Percentiles rank a stretch among this genome's conserved stretches.
phyloP scores from a whole-genome alignment of 2,329 filamentous ascomycete species.

The Stachybotrys chlorohalonatus region DNA sequence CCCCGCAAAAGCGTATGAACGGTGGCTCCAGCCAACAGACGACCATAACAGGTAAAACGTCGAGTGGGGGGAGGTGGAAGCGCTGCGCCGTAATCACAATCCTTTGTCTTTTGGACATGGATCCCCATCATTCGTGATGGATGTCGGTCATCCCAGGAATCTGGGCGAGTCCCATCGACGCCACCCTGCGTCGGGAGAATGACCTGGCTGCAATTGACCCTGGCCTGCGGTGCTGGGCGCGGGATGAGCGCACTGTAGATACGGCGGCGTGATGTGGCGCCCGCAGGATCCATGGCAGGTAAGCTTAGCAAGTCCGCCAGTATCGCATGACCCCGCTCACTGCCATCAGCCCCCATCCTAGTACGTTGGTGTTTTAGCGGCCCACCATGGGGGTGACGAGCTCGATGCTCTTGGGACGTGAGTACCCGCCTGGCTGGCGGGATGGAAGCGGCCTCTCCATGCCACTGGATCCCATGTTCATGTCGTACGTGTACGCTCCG shows the following conservation, averaged over 20 bases:
- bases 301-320: not conserved
- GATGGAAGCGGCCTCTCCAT: conserved; percentile 49
- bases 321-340: not conserved
- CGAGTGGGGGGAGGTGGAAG: not conserved
- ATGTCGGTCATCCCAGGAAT: not conserved
- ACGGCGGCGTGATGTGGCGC: not conserved
- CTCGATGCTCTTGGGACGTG: conserved; percentile 54
- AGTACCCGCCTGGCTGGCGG: conserved; percentile 43
- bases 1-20: not conserved
- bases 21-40: not conserved
- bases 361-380: conserved; percentile 22
- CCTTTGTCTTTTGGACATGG: not conserved
- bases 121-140: not conserved
- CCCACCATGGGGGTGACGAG: conserved; percentile 51
- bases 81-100: not conserved
- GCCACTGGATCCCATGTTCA: conserved; percentile 18
- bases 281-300: not conserved
- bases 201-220: not conserved
- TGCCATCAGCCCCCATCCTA: not conserved
- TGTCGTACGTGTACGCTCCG: conserved; percentile 28
- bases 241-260: not conserved
- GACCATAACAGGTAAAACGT: too few species aligned
- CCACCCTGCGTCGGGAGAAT: not conserved
- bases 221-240: not conserved
- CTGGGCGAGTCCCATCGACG: not conserved